Conservation (phyloP, 202 grass and related monocot species). For the Hordeum pubiflorum region DNA sequence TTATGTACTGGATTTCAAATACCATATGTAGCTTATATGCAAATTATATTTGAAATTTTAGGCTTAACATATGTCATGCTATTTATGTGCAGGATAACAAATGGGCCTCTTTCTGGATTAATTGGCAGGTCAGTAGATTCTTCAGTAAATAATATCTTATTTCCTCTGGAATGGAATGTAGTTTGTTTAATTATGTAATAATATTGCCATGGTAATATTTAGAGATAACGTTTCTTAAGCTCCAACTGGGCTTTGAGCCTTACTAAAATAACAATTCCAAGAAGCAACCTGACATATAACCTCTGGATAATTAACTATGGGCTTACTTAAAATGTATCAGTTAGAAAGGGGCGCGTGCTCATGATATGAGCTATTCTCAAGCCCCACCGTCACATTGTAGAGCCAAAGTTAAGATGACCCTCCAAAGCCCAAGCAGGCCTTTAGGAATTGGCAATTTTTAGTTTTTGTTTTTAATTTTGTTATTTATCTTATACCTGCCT, state of each 20-base stretch:
- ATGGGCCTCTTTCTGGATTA: slow-evolving; percentile 85
- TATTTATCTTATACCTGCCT: neutral
- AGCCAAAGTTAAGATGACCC: neutral
- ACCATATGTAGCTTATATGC: neutral
- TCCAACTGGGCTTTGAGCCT: neutral
- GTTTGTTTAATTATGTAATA: neutral
- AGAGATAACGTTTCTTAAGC: neutral
- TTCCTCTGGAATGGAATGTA: neutral
- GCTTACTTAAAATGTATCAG: neutral
- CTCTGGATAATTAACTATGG: neutral
- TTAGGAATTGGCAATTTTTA: neutral
- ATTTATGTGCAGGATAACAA: slow-evolving; percentile 70
- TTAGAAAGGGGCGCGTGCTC: neutral
- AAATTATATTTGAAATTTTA: slow-evolving; percentile 5
- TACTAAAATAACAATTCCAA: neutral
- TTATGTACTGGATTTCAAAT: neutral
- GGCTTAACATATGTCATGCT: neutral
- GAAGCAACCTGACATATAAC: neutral
- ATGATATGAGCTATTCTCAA: neutral
- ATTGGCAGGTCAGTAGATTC: slow-evolving; percentile 71
- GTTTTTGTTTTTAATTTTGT: neutral
- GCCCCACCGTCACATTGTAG: neutral
- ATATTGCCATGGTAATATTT: slow-evolving; percentile 2
- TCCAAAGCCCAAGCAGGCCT: neutral
- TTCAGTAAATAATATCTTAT: slow-evolving; percentile 8